Base-by-base conservation (phyloP, 1,284 basidiomycete species). In the Sporisorium graminicola region DNA sequence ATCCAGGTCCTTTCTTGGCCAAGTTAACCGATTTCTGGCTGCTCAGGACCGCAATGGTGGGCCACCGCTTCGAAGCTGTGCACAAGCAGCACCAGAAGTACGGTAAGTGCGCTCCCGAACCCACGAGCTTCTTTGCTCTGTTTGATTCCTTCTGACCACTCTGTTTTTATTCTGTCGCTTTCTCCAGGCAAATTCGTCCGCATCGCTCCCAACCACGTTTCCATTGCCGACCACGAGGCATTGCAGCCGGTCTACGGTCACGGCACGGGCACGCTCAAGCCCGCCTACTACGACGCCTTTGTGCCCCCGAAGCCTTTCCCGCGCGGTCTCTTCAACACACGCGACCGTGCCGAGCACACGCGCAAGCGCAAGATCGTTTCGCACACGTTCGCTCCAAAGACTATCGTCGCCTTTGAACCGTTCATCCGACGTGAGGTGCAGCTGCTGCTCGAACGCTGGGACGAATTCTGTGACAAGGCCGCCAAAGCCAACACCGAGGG, bases 341-440 rank as follows among this genome's bases (percentile, higher is more conserved):
- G 94, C 51, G 91, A 91, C 81, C 89, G 94, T 51, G 85, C 87
- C 6, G 93, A 94, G 76, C 94, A 97, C 86, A 89, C 93, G 0
- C 90, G 94, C 61, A 95, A 95, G 87, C 90, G 94, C 86, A 95
- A 94, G 87, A 92, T 94, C 69, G 90, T 95, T 43, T 91, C 93
- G 1, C 91, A 94, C 86, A 92, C 94, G 69, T 95, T 94, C 60
- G 80, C 87, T 91, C 93, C 9, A 51, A 80, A 80, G 60, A 74
- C 64, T 50, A 82, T 82, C 33, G 44, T 69, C 29, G 77, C 78
- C 14, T 82, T 82, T 51, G 80, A 82, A 58, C 80, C 79, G 2
- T 82, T 81, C 52, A 80, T 82, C 52, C 73, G 80, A n/a, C 67
- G 74, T 13, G 78, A 81, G 50, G 64, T 81, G 12, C 78, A 82